phyloP scores from a whole-genome alignment of 306 rosid genomes.

The Neltuma alba region DNA sequence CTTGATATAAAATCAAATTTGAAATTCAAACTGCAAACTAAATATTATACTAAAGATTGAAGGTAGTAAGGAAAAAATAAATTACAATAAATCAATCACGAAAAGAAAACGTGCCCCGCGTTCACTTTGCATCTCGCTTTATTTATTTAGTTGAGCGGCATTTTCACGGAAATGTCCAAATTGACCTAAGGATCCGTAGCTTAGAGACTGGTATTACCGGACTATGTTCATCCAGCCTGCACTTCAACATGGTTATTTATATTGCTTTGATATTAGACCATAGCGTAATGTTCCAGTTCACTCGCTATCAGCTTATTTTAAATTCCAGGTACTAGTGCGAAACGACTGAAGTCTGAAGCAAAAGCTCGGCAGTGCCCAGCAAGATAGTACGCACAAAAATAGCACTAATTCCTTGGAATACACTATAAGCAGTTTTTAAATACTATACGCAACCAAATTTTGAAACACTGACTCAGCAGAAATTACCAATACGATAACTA shows the following conservation, averaged over 20 bases:
- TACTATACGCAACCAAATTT: conserved; percentile 58
- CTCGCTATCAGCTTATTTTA: not conserved
- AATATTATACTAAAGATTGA: too few relatives aligned
- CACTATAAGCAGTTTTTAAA: conserved; percentile 40
- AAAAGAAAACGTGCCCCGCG: too few relatives aligned
- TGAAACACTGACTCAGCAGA: conserved; percentile 50
- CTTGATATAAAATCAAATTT: too few relatives aligned
- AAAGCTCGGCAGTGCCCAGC: conserved; percentile 4
- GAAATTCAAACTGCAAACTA: too few relatives aligned
- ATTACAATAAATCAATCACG: too few relatives aligned
- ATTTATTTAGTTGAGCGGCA: not conserved
- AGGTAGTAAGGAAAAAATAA: too few relatives aligned
- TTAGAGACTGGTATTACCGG: not conserved
- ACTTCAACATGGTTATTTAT: not conserved
- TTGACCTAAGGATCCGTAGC: not conserved
- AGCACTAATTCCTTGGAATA: conserved; percentile 39
- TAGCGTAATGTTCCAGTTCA: not conserved
- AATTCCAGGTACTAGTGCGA: not conserved
- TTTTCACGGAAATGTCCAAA: not conserved
- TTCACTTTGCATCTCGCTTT: not conserved
- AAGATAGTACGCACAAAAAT: conserved; percentile 34
- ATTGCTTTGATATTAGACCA: not conserved
- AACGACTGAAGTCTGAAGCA: too few relatives aligned
- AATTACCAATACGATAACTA: conserved; percentile 45
- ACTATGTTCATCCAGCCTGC: not conserved